Percentiles rank a stretch among this genome's conserved stretches.
Evolutionary conservation across 495 filamentous ascomycete genomes (phyloP).

Genomic region (Acidomyces sp.): DNA sequence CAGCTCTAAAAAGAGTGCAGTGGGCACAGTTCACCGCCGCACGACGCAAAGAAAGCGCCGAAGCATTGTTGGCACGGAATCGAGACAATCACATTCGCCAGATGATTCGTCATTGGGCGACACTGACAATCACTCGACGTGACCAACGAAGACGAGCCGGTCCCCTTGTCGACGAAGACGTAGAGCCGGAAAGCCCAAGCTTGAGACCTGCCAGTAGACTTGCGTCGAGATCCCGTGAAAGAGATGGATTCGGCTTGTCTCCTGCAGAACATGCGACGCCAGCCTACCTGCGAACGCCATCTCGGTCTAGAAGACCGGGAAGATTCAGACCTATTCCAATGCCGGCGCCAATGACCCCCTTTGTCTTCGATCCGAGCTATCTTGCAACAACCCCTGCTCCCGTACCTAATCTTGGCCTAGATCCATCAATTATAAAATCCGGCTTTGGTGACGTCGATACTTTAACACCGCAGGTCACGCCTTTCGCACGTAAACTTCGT

Average conservation of each 20-base stretch:
- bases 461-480: conserved; percentile 21
- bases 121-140: conserved; percentile 15
- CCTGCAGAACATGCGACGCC: conserved; percentile 7
- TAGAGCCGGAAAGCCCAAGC: conserved; percentile 17
- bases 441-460: not conserved
- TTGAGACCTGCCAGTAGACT: conserved; percentile 17
- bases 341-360: conserved; percentile 5
- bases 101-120: conserved; percentile 30
- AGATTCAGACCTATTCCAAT: conserved; percentile 11
- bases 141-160: not conserved
- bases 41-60: conserved; percentile 22
- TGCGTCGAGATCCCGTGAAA: conserved; percentile 6
- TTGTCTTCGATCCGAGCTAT: conserved; percentile 16
- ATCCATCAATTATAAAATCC: no score
- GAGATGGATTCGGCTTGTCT: conserved; percentile 19
- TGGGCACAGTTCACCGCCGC: conserved; percentile 28
- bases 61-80: conserved; percentile 25
- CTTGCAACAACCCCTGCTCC: conserved; percentile 24
- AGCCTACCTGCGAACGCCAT: conserved; percentile 20
- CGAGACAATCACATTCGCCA: conserved; percentile 24
- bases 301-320: conserved; percentile 10
- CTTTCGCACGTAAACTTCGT: conserved; percentile 28
- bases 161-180: conserved; percentile 1
- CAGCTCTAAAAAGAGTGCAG: conserved; percentile 21
- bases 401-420: conserved; percentile 20